Evolutionary conservation across 2,329 filamentous ascomycete species (phyloP), one percentile per base, ranked within the genome.

Genomic region (Penicillium sp.): DNA sequence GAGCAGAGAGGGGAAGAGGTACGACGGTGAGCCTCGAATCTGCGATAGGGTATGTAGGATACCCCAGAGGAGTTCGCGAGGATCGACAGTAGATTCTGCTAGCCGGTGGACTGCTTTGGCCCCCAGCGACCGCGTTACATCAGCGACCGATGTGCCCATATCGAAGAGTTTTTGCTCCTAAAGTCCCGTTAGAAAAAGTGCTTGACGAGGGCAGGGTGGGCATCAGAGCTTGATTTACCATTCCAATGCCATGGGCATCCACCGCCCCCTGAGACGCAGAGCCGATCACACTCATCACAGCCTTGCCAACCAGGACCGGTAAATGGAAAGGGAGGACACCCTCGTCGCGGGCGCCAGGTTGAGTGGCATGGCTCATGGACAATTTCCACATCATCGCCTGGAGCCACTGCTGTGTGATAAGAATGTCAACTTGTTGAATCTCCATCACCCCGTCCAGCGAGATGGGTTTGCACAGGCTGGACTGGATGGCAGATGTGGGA

Each of bases 181-280:
- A 7, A n/a, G 1, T 35, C n/a, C 13, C 4, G 3, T 33, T 11
- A 36, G 63, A 19, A 60, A 60, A 58, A 7, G 55, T 16, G 3
- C 6, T 27, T 6, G n/a, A 54, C 37, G 7, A 33, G 10, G 10
- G 13, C 3, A 37, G 40, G 22, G 7, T 11, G n/a, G 6, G 39
- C 37, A 36, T 19, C 24, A 18, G 27, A 19, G 33, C 13, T n/a
- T 22, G 19, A 79, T 86, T 73, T 78, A 91, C 89, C 75, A 96
- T 78, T 54, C 89, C 89, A 40, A 91, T 86, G 31, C 89, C 89
- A 63, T 94, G 83, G 2, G 93, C 80, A 63, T 94, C 91, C 75
- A 92, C 87, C 36, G 88, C 87, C 58, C 88, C 85, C 53, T 88
- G 87, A 0, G 89, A 89, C 67, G 95, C 91, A 55, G 89, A 86